Conservation (phyloP, 352 stramenopile species). For the Globisporangium radiosum region DNA sequence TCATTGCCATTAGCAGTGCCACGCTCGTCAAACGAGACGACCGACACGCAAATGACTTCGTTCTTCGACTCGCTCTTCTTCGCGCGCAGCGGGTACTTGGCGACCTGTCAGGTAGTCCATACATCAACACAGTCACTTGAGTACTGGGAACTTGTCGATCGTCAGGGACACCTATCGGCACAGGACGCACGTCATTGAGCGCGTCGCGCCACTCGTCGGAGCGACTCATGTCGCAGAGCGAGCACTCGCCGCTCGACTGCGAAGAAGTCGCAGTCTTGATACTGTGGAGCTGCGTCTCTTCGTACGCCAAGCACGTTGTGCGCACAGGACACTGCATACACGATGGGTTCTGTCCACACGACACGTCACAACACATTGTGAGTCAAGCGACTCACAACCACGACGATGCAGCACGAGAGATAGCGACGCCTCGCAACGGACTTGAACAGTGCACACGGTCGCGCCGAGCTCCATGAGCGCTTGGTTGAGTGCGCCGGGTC, state of each 20-base stretch:
- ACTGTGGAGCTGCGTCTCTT: conserved; percentile 23
- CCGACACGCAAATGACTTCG: conserved; percentile 66
- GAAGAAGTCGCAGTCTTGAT: not conserved
- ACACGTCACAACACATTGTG: not conserved
- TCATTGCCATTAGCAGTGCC: no score
- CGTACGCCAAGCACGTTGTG: conserved; percentile 59
- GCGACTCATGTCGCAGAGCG: conserved; percentile 61
- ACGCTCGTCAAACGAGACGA: conserved; percentile 34
- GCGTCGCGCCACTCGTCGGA: conserved; percentile 43
- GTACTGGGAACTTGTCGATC: no score
- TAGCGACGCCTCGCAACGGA: conserved; percentile 8
- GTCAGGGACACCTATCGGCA: not conserved
- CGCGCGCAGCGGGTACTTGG: conserved; percentile 74
- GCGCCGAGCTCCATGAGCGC: conserved; percentile 98
- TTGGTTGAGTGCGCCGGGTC: conserved; percentile 94
- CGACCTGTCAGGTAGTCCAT: conserved; percentile 31
- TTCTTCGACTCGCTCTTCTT: conserved; percentile 77
- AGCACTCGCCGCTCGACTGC: conserved; percentile 17
- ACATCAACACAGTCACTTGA: not conserved
- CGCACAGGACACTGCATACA: conserved; percentile 65
- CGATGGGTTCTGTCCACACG: conserved; percentile 47
- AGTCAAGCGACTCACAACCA: no score
- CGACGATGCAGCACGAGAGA: not conserved
- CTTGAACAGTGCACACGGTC: conserved; percentile 90
- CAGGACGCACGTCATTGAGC: conserved; percentile 7